A percentile compares a stretch with the other conserved stretches of the same genome.
phyloP scores from a whole-genome alignment of 2,329 filamentous ascomycete species.

The Colletotrichum falcatum region DNA sequence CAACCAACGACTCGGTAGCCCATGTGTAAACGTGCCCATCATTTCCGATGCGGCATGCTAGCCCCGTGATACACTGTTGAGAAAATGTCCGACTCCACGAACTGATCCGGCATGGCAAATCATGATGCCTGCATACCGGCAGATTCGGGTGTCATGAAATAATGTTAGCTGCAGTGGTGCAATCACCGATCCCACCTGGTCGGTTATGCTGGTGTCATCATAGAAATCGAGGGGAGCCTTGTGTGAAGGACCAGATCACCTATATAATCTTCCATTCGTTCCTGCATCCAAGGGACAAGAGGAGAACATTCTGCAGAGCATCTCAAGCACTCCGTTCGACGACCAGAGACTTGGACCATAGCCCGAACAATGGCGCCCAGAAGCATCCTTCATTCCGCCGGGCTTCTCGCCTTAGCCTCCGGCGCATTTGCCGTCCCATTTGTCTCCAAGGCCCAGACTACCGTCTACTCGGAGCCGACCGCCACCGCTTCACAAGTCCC shows the following conservation, averaged over 20 bases:
- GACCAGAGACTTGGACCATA: neutral
- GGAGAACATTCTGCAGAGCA: neutral
- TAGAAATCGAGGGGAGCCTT: neutral
- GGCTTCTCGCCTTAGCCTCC: slow-evolving; percentile 42
- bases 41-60: neutral
- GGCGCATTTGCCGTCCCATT: slow-evolving; percentile 49
- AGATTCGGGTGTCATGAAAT: too few relatives aligned
- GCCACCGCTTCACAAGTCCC: slow-evolving; percentile 47
- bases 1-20: slow-evolving; percentile 27
- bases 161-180: neutral
- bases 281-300: neutral
- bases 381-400: slow-evolving; percentile 23
- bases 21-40: neutral
- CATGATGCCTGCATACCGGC: neutral
- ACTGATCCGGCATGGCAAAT: neutral
- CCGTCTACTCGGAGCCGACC: slow-evolving; percentile 47
- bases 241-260: neutral
- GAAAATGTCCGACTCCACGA: neutral
- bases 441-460: slow-evolving; percentile 52
- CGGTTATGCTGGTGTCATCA: neutral
- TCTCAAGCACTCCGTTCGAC: neutral
- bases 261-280: slow-evolving; percentile 20
- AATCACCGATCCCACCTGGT: neutral
- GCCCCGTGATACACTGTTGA: neutral
- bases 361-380: slow-evolving; percentile 19